Conservation (phyloP, 2,329 filamentous ascomycete species). For the Fusarium sp. region DNA sequence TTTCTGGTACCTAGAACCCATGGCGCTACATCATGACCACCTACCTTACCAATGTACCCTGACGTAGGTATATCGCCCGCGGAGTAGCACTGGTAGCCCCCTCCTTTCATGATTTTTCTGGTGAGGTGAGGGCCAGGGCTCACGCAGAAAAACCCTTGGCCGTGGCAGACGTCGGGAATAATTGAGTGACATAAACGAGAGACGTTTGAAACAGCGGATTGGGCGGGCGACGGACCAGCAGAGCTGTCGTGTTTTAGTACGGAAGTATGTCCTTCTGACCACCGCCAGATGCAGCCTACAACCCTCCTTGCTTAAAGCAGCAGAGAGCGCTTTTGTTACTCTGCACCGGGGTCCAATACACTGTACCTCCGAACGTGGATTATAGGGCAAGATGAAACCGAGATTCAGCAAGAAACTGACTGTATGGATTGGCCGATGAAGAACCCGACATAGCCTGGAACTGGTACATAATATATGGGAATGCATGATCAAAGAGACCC, state of each 20-base stretch:
- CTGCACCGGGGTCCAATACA: background rate
- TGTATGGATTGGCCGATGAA: conserved; percentile 18
- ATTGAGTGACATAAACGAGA: conserved; percentile 2
- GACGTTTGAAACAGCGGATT: conserved; percentile 20
- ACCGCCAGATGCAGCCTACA: conserved; percentile 13
- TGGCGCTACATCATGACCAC: conserved; percentile 28
- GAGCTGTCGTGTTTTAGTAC: background rate
- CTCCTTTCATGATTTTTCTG: conserved; percentile 27
- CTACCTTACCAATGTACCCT: too few species aligned
- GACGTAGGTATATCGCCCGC: conserved; percentile 1
- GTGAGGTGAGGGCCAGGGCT: conserved; percentile 25
- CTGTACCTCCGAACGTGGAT: background rate
- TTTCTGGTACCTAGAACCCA: conserved; percentile 32
- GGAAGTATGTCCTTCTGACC: conserved; percentile 31
- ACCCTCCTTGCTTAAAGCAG: conserved; percentile 6
- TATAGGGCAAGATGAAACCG: background rate
- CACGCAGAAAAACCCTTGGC: conserved; percentile 18
- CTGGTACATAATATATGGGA: conserved; percentile 23
- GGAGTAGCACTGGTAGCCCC: conserved; percentile 25
- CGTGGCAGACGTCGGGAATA: conserved; percentile 18
- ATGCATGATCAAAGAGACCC: conserved; percentile 18
- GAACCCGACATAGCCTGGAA: conserved; percentile 4
- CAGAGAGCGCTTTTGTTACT: conserved; percentile 10
- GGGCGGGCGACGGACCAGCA: conserved; percentile 14
- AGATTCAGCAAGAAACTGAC: background rate